Evolutionary conservation across 148 eudicot genomes (phyloP).

Genomic region (Vaccinium corymbosum): DNA sequence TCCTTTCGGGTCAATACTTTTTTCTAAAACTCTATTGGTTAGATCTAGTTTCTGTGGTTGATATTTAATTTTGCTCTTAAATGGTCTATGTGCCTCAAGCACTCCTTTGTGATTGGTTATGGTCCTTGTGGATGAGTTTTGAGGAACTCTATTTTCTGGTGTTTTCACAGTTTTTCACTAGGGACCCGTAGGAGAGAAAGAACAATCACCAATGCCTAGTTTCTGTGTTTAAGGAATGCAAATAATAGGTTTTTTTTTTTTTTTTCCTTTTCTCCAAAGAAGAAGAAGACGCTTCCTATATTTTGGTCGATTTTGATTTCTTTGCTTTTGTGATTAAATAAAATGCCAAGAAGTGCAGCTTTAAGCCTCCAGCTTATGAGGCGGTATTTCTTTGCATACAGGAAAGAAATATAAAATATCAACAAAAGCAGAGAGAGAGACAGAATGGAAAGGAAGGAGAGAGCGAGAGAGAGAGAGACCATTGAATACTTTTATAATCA

Average conservation of each 20-base stretch:
- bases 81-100: background rate
- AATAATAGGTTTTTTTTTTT: too few species aligned
- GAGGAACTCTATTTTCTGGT: background rate
- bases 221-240: background rate
- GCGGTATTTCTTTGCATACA: background rate
- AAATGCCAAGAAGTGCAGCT: background rate
- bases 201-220: background rate
- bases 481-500: background rate
- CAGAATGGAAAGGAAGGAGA: background rate
- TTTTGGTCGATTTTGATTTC: background rate
- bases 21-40: background rate
- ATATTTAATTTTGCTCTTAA: background rate
- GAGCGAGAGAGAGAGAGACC: background rate
- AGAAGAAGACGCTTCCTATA: background rate
- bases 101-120: background rate
- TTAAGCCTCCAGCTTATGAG: slow-evolving; percentile 3
- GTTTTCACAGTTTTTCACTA: background rate
- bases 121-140: background rate
- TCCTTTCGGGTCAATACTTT: background rate
- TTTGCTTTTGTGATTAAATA: background rate
- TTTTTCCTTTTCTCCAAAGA: background rate
- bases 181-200: background rate
- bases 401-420: background rate
- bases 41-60: background rate
- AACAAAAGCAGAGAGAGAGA: background rate